A percentile compares a stretch with the other conserved stretches of the same genome.
These are phyloP conservation scores for Macrophomina tecta DNA, from an alignment of 2,329 filamentous ascomycete species.

Conservation along the genomic window DNA sequence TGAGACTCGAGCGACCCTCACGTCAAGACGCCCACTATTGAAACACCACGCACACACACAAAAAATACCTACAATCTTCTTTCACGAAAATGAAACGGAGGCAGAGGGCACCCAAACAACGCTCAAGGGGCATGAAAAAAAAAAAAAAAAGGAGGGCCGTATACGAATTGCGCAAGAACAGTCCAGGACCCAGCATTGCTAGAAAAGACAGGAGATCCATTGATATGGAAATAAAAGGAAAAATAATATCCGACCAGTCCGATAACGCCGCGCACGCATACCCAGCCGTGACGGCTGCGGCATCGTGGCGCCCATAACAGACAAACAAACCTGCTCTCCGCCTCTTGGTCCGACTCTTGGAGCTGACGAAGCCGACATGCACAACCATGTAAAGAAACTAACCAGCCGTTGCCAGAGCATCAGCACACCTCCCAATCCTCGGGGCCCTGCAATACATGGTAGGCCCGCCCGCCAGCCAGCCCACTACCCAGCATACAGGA, in stretches of 20 bases:
- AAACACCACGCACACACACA: slow-evolving; percentile 15
- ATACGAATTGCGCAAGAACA: slow-evolving; percentile 9
- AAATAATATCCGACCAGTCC: slow-evolving; percentile 4
- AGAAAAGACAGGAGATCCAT: slow-evolving; percentile 10
- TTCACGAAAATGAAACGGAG: slow-evolving; percentile 24
- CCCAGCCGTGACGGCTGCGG: not conserved
- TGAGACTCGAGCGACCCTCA: slow-evolving; percentile 26
- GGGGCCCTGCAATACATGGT: slow-evolving; percentile 1
- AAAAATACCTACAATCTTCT: not conserved
- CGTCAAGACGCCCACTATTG: slow-evolving; percentile 15
- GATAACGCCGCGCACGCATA: slow-evolving; percentile 14
- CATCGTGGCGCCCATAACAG: not conserved
- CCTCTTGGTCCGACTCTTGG: not conserved
- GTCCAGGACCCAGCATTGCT: slow-evolving; percentile 1
- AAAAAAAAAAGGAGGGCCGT: slow-evolving; percentile 8
- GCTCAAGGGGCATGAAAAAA: not conserved
- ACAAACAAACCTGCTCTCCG: slow-evolving; percentile 3
- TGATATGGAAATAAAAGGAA: not conserved
- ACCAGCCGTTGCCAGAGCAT: slow-evolving; percentile 4
- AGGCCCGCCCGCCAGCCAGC: not conserved
- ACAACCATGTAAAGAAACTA: not conserved
- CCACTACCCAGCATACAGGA: not conserved
- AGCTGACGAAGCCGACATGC: not conserved
- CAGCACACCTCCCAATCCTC: not conserved
- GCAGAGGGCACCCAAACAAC: slow-evolving; percentile 6